Conservation (phyloP, 352 stramenopile genomes). For the Phytophthora hibernalis region DNA sequence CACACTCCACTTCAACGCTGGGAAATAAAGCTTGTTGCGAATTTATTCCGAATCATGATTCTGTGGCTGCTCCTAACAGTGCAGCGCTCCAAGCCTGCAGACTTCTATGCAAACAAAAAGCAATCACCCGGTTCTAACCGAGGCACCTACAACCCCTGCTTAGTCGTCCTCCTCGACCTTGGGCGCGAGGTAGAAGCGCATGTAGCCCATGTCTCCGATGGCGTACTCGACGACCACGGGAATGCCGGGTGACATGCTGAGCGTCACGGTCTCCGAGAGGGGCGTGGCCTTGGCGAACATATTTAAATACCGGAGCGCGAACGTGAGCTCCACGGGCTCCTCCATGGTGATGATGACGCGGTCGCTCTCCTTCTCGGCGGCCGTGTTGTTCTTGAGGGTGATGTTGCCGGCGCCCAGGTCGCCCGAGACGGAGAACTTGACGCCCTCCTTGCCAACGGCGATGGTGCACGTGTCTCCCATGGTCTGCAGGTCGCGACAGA, state of each 20-base stretch:
- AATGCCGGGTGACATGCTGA: constrained; percentile 98
- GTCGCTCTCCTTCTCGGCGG: constrained; percentile 87
- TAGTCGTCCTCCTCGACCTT: constrained; percentile 99
- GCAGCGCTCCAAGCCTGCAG: constrained; percentile 4
- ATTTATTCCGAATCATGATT: constrained; percentile 18
- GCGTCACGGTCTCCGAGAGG: constrained; percentile 94
- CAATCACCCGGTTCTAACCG: constrained; percentile 10
- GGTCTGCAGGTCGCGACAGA: constrained; percentile 98
- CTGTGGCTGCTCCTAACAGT: constrained; percentile 15
- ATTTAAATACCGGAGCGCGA: constrained; percentile 99
- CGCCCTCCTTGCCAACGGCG: constrained; percentile 96
- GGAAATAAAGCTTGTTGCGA: constrained; percentile 21
- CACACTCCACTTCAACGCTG: constrained; percentile 1
- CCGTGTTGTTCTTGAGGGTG: constrained; percentile 92
- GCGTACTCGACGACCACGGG: constrained; percentile 99
- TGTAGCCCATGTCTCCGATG: constrained; percentile 97
- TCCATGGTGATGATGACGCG: constrained; percentile 98
- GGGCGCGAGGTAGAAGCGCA: constrained; percentile 99
- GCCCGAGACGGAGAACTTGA: constrained; percentile 97
- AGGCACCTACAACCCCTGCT: constrained; percentile 17
- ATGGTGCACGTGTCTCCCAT: constrained; percentile 99
- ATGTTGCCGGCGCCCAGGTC: constrained; percentile 98
- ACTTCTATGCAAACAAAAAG: constrained; percentile 28
- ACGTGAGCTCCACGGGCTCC: constrained; percentile 98
- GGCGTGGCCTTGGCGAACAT: constrained; percentile 99